Evolutionary conservation across 2,329 filamentous ascomycete species (phyloP).

Genomic region (Diaporthe humulicola): DNA sequence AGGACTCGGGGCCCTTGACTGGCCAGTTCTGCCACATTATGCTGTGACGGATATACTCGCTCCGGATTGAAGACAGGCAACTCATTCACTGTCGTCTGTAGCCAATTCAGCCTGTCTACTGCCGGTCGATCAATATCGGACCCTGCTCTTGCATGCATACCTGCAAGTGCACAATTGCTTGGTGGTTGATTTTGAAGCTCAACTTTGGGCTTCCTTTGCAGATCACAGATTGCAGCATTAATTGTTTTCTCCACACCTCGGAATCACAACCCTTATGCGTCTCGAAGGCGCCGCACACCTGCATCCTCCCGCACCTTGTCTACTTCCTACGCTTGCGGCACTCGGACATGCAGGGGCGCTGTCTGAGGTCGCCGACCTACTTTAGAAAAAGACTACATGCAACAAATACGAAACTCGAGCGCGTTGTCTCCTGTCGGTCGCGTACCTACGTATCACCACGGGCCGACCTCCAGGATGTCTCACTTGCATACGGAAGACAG

Average conservation of each 20-base stretch:
- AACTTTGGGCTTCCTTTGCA: not conserved
- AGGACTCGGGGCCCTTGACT: not conserved
- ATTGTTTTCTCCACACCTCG: not conserved
- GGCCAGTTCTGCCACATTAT: not conserved
- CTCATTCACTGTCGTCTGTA: not conserved
- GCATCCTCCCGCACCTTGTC: not conserved
- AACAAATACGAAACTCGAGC: conserved; percentile 16
- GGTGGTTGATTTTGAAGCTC: not conserved
- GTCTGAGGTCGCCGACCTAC: not conserved
- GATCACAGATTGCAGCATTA: not conserved
- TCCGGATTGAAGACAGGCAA: not conserved
- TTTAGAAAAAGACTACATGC: conserved; percentile 1
- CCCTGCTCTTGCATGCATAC: conserved; percentile 1
- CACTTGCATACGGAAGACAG: not conserved
- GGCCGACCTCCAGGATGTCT: conserved; percentile 6
- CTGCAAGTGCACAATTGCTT: not conserved
- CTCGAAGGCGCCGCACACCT: conserved; percentile 1
- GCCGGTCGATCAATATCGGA: not conserved
- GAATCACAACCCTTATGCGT: conserved; percentile 13
- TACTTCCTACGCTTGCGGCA: not conserved
- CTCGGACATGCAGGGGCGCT: not conserved
- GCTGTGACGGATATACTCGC: not conserved
- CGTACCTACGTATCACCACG: not conserved
- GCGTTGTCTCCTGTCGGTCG: not conserved
- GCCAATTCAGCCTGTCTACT: conserved; percentile 22